Base-by-base conservation (phyloP, 2,329 filamentous ascomycete genomes). In the Myriosclerotinia duriaeana region DNA sequence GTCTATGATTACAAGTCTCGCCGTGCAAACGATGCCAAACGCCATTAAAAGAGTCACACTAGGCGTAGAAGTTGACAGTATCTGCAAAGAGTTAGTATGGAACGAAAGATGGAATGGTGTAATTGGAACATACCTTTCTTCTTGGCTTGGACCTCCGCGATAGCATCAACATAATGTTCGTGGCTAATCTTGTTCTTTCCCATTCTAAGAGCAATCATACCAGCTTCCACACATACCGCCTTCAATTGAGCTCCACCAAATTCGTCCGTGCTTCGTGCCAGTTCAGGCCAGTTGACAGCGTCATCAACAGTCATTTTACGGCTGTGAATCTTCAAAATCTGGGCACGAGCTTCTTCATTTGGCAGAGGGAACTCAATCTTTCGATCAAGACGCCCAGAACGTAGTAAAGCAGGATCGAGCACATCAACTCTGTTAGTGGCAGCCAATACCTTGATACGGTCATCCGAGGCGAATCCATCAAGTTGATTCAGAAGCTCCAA, bases 351-450 rank as follows among this genome's bases (percentile, higher is more conserved):
- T 81, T 99, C 95, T 80, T 99, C 96, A 77, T 99, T 99, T 5
- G 95, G 95, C 64, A 99, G 84, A 0, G 95, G 95, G 80, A 99
- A 99, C 80, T 99, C 95, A 75, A 98, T 98, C 84, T 98, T 98
- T 77, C 93, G 87, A 78, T 98, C 93, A 69, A 98, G 84, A 81
- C 93, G 93, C 67, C 93, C 93, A 36, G 93, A 96, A 76, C 93
- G 91, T 44, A 98, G 86, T 69, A 98, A 83, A 30, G 93, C 94
- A 9, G 93, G 93, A 77, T 97, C 94, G 22, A 97, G 85, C 9
- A 97, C 93, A 76, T 97, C 94, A 67, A 97, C 89, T 78, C 93
- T 89, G 83, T 98, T 97, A 34, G 93, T 97, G 54, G 93, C 93
- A 4, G 93, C 93, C 62, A 98, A 84, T 6, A 98, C 94, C 82